Conservation (phyloP, 2,329 filamentous ascomycete genomes). For the Seiridium unicorne region DNA sequence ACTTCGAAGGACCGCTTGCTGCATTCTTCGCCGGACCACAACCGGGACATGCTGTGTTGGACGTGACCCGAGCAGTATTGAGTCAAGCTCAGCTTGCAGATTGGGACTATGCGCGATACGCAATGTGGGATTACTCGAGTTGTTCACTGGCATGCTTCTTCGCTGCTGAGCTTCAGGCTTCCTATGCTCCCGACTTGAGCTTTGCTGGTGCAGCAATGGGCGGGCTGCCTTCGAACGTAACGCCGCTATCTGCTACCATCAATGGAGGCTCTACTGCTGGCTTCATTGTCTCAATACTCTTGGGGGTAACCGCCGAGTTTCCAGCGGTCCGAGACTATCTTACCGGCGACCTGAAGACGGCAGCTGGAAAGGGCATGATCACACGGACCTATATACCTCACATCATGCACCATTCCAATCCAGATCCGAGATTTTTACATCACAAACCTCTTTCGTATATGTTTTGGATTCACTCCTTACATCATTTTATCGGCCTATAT, state of each 20-base stretch:
- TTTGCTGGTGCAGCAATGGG: background rate
- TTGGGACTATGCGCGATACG: conserved; percentile 22
- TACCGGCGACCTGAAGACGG: background rate
- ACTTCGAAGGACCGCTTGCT: background rate
- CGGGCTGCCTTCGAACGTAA: background rate
- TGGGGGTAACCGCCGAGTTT: background rate
- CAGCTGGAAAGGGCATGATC: too few relatives aligned
- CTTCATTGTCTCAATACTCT: background rate
- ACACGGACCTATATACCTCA: too few relatives aligned
- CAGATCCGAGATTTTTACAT: too few relatives aligned
- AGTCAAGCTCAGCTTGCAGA: background rate
- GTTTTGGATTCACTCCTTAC: too few relatives aligned
- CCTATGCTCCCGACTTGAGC: conserved; percentile 4
- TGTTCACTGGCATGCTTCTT: conserved; percentile 33
- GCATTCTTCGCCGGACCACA: background rate
- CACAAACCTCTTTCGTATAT: too few relatives aligned
- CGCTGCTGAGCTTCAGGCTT: conserved; percentile 5
- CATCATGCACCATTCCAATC: too few relatives aligned
- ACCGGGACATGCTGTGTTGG: background rate
- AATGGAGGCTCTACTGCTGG: background rate
- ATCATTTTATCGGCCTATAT: too few relatives aligned
- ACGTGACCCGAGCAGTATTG: background rate
- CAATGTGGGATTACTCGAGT: conserved; percentile 54
- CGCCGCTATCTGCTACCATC: background rate
- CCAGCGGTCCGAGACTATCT: background rate